Evolutionary conservation across 192 early-diverging fungal genomes (phyloP), one percentile per base, ranked within the genome.

Genomic region (Backusella parvicylindrica): DNA sequence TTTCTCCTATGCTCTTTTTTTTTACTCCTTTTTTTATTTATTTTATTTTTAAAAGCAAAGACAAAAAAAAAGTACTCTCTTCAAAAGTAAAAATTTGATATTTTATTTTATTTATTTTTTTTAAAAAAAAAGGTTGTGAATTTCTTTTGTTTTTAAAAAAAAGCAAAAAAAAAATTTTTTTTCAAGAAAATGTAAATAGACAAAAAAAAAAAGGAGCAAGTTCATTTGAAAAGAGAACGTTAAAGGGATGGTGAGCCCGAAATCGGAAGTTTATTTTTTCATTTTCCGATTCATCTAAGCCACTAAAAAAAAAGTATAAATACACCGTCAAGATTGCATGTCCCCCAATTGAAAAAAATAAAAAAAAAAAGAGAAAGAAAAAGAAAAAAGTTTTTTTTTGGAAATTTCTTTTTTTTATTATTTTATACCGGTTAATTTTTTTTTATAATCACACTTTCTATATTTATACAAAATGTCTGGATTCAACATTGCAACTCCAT

Each of bases 401-500:
- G 3, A 16, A 23, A 13, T 36, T 36, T 28, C 36, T 56, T 56
- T 64, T 35, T 65, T 41, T 74, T 56, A 35, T 64, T 64, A 36
- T 23, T 69, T n/a, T 69, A 26, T 69, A 36, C 16, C 40, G 11
- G 15, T 37, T 1, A 28, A 68, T 30, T 74, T 60, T 60, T 56
- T 60, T 26, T 60, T 60, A 60, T 60, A 28, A 60, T 60, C 53
- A 60, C 53, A 60, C 53, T 60, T 60, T 60, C 53, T 28, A 60
- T 60, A 60, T 60, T 60, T 60, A 60, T 60, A 60, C 53, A 78
- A 37, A 37, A 81, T 81, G 79, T 81, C 79, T 41, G 79, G 79
- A 74, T 81, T 81, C 70, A 81, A 81, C 63, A 81, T 81, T 76
- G 79, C 79, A 41, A 81, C 79, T 4, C 77, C 77, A 37, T 75